Evolutionary conservation across 345 rosid species (phyloP), one percentile per base, ranked within the genome.

Genomic region (Gossypium longicalyx): DNA sequence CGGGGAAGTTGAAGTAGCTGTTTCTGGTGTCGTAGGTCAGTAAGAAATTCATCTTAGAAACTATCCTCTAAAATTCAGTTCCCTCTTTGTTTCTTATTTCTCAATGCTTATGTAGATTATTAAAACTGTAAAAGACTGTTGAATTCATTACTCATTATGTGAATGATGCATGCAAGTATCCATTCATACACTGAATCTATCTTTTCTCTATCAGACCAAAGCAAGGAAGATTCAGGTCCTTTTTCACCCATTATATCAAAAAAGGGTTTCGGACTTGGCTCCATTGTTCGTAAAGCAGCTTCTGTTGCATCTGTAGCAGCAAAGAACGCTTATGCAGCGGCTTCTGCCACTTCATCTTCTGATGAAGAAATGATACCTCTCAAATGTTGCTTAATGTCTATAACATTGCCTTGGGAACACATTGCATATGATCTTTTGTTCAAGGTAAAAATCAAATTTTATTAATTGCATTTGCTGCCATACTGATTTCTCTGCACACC

Each of bases 1-100:
- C 67, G 99, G 99, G 76, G 97, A 93, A 85, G 99, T 95, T 70
- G 99, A 95, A 86, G 98, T 91, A 52, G 97, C 97, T 71, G 98
- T 95, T 77, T 88, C 99, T 82, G 93, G 98, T 70, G 93, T 95
- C 80, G 82, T 85, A 43, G 97, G 99, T 89, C 75, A 1, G 71
- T 76, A 38, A 58, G 20, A 52, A 13, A 45, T 67, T 44, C 13
- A 29, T 75, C 59, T 76, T 53, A 25, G 29, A 25, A 20, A 49
- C 48, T 71, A 2, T 66, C 29, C 2, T 49, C 23, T 34, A 43
- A 67, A 41, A 44, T 72, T 59, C 16, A 56, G 61, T 1, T 70
- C n/a, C 49, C 17, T 43, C 29, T 22, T n/a, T 34, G 61, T 12
- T 10, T 16, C 34, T 34, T 5, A 0, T 47, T 67, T 48, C 71